Evolutionary conservation across 2,329 filamentous ascomycete species (phyloP).

Genomic region (Cordyceps militaris): DNA sequence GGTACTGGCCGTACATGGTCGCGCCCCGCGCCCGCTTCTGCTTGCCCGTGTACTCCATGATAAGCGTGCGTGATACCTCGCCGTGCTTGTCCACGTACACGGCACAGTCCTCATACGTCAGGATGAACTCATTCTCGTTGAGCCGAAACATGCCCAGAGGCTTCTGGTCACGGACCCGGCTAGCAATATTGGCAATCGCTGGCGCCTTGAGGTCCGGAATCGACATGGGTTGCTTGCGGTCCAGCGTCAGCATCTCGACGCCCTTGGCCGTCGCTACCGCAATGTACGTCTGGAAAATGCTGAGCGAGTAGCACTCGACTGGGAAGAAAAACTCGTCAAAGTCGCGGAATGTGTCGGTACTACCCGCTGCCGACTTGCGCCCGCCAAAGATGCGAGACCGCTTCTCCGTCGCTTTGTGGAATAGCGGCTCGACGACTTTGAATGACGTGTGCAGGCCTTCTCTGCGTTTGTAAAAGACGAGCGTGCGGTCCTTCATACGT

Average conservation of each 20-base stretch:
- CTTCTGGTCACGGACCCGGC: constrained; percentile 71
- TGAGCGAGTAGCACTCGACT: constrained; percentile 88
- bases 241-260: constrained; percentile 90
- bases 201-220: constrained; percentile 79
- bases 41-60: constrained; percentile 98
- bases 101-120: constrained; percentile 91
- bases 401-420: constrained; percentile 85
- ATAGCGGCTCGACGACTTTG: constrained; percentile 92
- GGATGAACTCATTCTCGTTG: constrained; percentile 83
- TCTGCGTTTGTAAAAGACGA: constrained; percentile 96
- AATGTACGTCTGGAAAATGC: constrained; percentile 91
- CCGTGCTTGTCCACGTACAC: constrained; percentile 98
- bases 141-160: constrained; percentile 96
- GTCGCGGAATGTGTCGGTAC: constrained; percentile 93
- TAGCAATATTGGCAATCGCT: constrained; percentile 77
- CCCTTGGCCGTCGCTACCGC: constrained; percentile 87
- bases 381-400: constrained; percentile 60
- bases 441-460: constrained; percentile 90
- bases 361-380: constrained; percentile 55
- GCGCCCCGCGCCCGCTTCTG: constrained; percentile 70
- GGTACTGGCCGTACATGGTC: constrained; percentile 84
- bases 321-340: constrained; percentile 99
- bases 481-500: constrained; percentile 90
- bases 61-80: constrained; percentile 85
- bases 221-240: constrained; percentile 93